Evolutionary conservation across 805 yeast genomes (phyloP), one percentile per base, ranked within the genome.

Genomic region (Suhomyces kilbournensis): DNA sequence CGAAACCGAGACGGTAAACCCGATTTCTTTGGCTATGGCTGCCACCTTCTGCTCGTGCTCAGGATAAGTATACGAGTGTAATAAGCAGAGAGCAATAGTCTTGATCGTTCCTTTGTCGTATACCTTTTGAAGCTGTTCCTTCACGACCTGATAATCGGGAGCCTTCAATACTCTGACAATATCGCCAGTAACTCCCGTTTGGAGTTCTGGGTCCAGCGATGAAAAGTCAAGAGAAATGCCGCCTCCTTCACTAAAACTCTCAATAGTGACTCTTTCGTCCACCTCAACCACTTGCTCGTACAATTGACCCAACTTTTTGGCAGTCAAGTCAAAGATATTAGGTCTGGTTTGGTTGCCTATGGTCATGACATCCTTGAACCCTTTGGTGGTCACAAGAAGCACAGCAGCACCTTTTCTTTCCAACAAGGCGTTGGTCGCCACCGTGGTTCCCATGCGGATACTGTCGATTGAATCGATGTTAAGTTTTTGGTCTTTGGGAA

Each of bases 291-390:
- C 97, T 2, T 77, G 66, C 48, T 85, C 84, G 61, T 90, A 91
- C 30, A 93, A 75, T 19, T 83, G 85, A 5, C 79, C 84, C 10
- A 91, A 85, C 61, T 85, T 88, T 48, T 77, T 74, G 44, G 92
- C 89, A 5, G 88, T 79, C 57, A 93, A 74, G 60, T 91, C 96
- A 63, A 93, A 93, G 49, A 93, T 90, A 60, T 85, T 78, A 2
- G 98, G 98, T 61, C 98, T 78, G 2, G 96, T 82, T 67, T 93
- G 98, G 63, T 90, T 91, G 2, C 98, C 98, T 59, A 93, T 92
- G 2, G 76, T 69, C 55, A 93, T 73, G 39, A 88, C 83, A 63
- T 93, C 97, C 59, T 82, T 82, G 70, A 90, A 93, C 0, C 97
- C 99, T 61, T 84, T 86, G 14, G 97, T 89, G 2, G 96, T 90